Percentiles rank a stretch among this genome's conserved stretches.
Evolutionary conservation across 1,284 basidiomycete species (phyloP).

Genomic region (Puccinia sorghi): DNA sequence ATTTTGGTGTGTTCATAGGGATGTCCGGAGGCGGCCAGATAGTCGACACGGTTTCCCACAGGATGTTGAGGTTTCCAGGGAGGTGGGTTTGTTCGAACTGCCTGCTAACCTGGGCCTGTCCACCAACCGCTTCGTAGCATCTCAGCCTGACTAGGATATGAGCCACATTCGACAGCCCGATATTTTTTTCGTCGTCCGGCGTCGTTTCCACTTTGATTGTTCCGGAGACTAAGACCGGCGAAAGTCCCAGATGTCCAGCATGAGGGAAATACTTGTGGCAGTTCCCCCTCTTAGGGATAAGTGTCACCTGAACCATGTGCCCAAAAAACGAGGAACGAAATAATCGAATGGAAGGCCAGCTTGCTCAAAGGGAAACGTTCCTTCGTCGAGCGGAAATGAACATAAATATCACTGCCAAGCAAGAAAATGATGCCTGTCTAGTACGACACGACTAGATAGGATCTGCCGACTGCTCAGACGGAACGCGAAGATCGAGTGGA

Average conservation of each 20-base stretch:
- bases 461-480: too few species aligned
- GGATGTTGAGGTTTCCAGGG: slow-evolving; percentile 12
- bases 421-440: too few species aligned
- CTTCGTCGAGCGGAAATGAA: too few species aligned
- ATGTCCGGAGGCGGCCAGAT: slow-evolving; percentile 25
- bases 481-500: too few species aligned
- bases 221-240: slow-evolving; percentile 74
- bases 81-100: background rate
- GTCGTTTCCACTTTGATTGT: slow-evolving; percentile 69
- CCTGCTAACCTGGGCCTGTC: background rate
- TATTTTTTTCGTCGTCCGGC: slow-evolving; percentile 67
- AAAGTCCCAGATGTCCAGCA: slow-evolving; percentile 74
- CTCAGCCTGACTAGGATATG: slow-evolving; percentile 69
- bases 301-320: slow-evolving; percentile 54
- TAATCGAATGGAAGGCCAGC: background rate
- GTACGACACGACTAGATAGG: too few species aligned
- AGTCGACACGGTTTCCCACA: slow-evolving; percentile 25
- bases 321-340: background rate
- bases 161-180: slow-evolving; percentile 67
- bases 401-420: too few species aligned
- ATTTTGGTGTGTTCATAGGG: background rate
- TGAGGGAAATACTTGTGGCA: slow-evolving; percentile 73
- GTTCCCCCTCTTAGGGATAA: slow-evolving; percentile 61
- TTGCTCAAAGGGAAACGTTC: background rate
- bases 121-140: slow-evolving; percentile 72